phyloP scores from a whole-genome alignment of 202 grass and related monocot species.

The Panicum virgatum region DNA sequence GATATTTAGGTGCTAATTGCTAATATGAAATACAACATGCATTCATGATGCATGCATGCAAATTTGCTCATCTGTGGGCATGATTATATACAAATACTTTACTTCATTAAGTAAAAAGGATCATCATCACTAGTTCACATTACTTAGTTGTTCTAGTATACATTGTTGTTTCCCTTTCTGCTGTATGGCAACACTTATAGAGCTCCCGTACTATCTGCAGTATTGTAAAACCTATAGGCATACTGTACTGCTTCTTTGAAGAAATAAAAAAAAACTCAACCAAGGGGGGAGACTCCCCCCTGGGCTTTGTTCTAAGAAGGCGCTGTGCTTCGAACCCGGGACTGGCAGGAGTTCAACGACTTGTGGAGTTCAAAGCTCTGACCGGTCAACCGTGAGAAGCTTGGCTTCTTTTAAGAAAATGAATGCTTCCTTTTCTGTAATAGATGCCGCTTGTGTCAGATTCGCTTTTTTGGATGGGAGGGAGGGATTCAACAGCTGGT shows the following conservation, averaged over 20 bases:
- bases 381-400: too few species aligned
- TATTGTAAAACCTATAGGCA: constrained; percentile 5
- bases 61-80: not conserved
- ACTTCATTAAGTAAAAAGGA: not conserved
- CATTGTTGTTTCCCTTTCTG: not conserved
- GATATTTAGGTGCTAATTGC: too few species aligned
- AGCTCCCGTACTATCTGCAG: not conserved
- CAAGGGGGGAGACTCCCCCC: too few species aligned
- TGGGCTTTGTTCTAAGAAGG: too few species aligned
- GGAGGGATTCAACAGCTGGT: not conserved
- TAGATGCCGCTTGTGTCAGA: not conserved
- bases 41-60: not conserved
- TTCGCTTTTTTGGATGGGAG: not conserved
- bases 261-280: not conserved
- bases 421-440: not conserved
- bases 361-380: too few species aligned
- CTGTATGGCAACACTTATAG: constrained; percentile 1
- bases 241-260: not conserved
- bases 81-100: not conserved
- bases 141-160: not conserved
- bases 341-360: too few species aligned
- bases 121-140: not conserved
- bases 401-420: too few species aligned
- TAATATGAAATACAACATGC: not conserved
- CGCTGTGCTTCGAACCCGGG: too few species aligned